Base-by-base conservation (phyloP, 2,329 filamentous ascomycete species). In the Hysterium pulicare region DNA sequence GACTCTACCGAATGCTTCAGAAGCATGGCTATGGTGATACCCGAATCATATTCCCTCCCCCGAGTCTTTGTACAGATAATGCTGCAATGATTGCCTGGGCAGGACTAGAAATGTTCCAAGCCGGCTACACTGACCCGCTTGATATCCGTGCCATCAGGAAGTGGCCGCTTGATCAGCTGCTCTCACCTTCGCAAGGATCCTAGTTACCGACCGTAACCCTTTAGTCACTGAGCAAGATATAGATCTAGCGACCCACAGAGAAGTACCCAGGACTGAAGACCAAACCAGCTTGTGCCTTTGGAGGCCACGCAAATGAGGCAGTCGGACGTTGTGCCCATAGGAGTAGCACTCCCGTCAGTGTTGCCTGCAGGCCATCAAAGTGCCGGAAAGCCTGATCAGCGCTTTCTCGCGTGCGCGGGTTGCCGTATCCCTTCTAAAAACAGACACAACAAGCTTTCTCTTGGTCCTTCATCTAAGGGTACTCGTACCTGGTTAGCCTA, bases 11-110 rank as follows among this genome's bases (percentile, higher is more conserved):
- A n/a, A 78, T 74, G 38, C 70, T 96, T 32, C 77, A 84, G 49
- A 77, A 73, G n/a, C 78, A 85, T 33, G 87, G 87, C 0, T 84
- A 81, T 58, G 59, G 61, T 0, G 55, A 80, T 49, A 64, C 94
- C 21, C 55, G 74, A 9, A 65, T 96, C 6, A 68, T 84, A 22
- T 86, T 85, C 42, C 91, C 93, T n/a, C 90, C 90, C 2, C 67
- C 79, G 8, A 73, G 75, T 32, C 74, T 91, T 40, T 97, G 93
- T 61, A 96, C 89, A 0, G 93, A 98, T 59, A 97, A 98, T 66
- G 93, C 93, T 10, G 88, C 90, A 36, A 98, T 98, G 93, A 90
- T 97, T 62, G 91, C 86, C 1, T 97, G 93, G 91, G 76, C 90
- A 1, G 93, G 86, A 0, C 77, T 90, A 51, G 90, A 97, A 69